Evolutionary conservation across 1,284 basidiomycete species (phyloP).

Genomic region (Malassezia cuniculi): DNA sequence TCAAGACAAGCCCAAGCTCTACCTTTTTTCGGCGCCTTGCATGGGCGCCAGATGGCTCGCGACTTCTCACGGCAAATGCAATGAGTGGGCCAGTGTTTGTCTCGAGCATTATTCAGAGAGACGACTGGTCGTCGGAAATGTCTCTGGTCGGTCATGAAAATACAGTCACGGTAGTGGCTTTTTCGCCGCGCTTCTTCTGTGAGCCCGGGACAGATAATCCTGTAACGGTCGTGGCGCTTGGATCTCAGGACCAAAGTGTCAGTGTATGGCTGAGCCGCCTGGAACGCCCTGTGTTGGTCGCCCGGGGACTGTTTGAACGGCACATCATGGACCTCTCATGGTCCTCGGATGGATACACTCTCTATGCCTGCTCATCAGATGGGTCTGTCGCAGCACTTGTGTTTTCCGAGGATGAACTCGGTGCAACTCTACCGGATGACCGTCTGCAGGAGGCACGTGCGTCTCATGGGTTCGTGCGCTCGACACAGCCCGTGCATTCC

Average conservation of each 20-base stretch:
- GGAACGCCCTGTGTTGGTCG: slow-evolving; percentile 81
- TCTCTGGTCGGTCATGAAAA: slow-evolving; percentile 94
- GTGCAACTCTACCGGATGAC: slow-evolving; percentile 63
- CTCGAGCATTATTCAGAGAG: slow-evolving; percentile 79
- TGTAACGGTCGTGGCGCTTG: slow-evolving; percentile 31
- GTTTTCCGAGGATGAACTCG: slow-evolving; percentile 67
- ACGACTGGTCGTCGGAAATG: slow-evolving; percentile 48
- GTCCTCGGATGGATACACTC: slow-evolving; percentile 65
- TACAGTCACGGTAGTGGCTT: slow-evolving; percentile 66
- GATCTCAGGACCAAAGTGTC: slow-evolving; percentile 22
- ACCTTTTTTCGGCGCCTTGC: slow-evolving; percentile 89
- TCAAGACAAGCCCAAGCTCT: slow-evolving; percentile 80
- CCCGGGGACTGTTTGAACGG: slow-evolving; percentile 82
- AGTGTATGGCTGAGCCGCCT: slow-evolving; percentile 47
- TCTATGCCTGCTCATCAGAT: slow-evolving; percentile 91
- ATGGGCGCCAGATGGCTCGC: slow-evolving; percentile 97
- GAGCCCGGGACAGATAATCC: no score
- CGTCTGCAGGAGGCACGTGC: slow-evolving; percentile 45
- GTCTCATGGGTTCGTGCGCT: slow-evolving; percentile 18
- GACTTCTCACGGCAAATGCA: slow-evolving; percentile 90
- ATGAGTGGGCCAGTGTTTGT: slow-evolving; percentile 97
- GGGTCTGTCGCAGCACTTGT: slow-evolving; percentile 78
- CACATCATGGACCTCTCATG: slow-evolving; percentile 92
- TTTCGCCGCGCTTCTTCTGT: slow-evolving; percentile 34
- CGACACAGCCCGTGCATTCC: background rate